Evolutionary conservation across 805 yeast genomes (phyloP).

Genomic region (Lipomyces spencermartinsiae): DNA sequence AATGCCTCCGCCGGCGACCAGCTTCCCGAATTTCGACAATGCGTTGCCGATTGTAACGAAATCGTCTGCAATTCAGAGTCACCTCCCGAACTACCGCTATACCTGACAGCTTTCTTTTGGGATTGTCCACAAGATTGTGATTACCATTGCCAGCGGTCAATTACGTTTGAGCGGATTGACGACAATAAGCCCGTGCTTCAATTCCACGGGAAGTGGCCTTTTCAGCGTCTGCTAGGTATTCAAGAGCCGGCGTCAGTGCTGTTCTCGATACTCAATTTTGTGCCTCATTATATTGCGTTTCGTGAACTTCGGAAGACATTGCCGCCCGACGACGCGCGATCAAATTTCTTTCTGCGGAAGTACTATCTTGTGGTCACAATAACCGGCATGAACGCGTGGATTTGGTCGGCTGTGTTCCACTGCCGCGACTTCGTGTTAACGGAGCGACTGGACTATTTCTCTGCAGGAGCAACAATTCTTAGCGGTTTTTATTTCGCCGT

Average conservation of each 20-base stretch:
- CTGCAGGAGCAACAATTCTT: constrained; percentile 88
- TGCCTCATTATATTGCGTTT: constrained; percentile 62
- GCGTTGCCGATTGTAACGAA: constrained; percentile 51
- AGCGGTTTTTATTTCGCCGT: constrained; percentile 75
- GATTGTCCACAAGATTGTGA: constrained; percentile 83
- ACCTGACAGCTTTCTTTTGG: constrained; percentile 66
- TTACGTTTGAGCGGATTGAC: constrained; percentile 62
- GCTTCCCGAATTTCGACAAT: constrained; percentile 55
- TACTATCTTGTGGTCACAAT: constrained; percentile 58
- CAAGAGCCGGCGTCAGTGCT: constrained; percentile 85
- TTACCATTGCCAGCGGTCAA: constrained; percentile 83
- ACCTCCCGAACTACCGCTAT: constrained; percentile 46
- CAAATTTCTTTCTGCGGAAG: constrained; percentile 38
- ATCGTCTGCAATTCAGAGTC: constrained; percentile 46
- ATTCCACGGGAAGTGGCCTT: constrained; percentile 99
- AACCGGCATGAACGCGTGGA: constrained; percentile 86
- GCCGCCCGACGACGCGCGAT: constrained; percentile 32
- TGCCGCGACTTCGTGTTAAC: constrained; percentile 80
- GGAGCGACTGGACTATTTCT: constrained; percentile 87
- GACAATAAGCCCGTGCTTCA: constrained; percentile 68
- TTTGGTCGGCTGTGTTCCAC: constrained; percentile 84
- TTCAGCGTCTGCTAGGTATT: constrained; percentile 71
- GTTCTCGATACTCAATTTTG: constrained; percentile 74
- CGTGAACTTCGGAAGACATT: constrained; percentile 23
- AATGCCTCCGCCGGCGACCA: constrained; percentile 60